Evolutionary conservation across 331 rosid species (phyloP).

Genomic region (Dryas integrifolia): DNA sequence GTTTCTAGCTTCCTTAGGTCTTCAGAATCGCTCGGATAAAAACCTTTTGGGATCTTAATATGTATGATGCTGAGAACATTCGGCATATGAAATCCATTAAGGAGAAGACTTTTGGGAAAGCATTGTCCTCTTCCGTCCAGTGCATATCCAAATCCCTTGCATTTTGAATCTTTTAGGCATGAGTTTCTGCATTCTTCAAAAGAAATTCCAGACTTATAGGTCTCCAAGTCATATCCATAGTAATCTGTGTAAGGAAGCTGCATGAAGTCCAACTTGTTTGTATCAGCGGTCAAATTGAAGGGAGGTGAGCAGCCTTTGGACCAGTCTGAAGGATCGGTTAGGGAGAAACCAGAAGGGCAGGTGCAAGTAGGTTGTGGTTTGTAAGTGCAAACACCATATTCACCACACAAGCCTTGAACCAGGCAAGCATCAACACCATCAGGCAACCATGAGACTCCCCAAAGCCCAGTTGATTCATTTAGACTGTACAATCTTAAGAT

Average conservation of each 20-base stretch:
- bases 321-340: constrained; percentile 25
- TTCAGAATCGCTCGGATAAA: background rate
- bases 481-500: constrained; percentile 35
- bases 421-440: constrained; percentile 22
- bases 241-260: constrained; percentile 29
- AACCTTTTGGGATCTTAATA: constrained; percentile 15
- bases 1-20: background rate
- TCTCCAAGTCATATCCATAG: constrained; percentile 30
- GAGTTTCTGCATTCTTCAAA: constrained; percentile 26
- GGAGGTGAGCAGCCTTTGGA: constrained; percentile 34
- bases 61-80: background rate
- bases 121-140: constrained; percentile 25
- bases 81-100: constrained; percentile 22
- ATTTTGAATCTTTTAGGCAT: constrained; percentile 13
- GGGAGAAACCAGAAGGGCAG: constrained; percentile 31
- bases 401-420: constrained; percentile 42
- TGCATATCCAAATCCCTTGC: constrained; percentile 36
- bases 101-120: constrained; percentile 31
- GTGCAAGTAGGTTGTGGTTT: constrained; percentile 27
- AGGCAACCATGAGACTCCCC: constrained; percentile 36
- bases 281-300: constrained; percentile 1
- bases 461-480: constrained; percentile 13
- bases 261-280: constrained; percentile 13
- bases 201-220: background rate
- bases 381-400: constrained; percentile 27